Evolutionary conservation across 495 filamentous ascomycete genomes (phyloP).

Genomic region (Pyrenula massariospora): DNA sequence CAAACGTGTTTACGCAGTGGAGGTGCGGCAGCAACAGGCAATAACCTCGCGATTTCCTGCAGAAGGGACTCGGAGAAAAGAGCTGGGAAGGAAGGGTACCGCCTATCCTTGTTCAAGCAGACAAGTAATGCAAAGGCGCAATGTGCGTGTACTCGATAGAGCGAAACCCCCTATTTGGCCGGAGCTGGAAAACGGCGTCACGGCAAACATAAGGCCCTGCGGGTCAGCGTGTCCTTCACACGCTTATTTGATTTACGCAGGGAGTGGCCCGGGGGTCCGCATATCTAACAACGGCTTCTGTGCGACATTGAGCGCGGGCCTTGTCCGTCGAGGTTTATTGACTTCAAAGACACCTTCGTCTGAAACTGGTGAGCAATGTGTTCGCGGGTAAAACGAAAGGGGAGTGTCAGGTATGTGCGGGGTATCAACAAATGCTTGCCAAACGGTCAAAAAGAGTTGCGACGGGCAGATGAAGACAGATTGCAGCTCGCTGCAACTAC

Average conservation of each 20-base stretch:
- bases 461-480: no score
- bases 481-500: no score
- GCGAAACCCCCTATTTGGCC: neutral
- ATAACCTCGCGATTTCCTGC: neutral
- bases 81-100: neutral
- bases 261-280: neutral
- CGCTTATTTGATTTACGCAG: neutral
- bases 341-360: no score
- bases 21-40: neutral
- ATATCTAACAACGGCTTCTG: neutral
- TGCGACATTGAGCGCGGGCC: neutral
- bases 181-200: neutral
- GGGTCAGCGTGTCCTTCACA: neutral
- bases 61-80: neutral
- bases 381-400: neutral
- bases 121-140: neutral
- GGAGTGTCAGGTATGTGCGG: neutral
- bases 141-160: neutral
- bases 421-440: neutral
- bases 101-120: neutral
- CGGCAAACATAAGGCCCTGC: neutral
- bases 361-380: neutral
- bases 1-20: neutral
- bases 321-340: no score
- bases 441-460: neutral